phyloP scores from a whole-genome alignment of 78 protist species.

The Paulinella micropora region DNA sequence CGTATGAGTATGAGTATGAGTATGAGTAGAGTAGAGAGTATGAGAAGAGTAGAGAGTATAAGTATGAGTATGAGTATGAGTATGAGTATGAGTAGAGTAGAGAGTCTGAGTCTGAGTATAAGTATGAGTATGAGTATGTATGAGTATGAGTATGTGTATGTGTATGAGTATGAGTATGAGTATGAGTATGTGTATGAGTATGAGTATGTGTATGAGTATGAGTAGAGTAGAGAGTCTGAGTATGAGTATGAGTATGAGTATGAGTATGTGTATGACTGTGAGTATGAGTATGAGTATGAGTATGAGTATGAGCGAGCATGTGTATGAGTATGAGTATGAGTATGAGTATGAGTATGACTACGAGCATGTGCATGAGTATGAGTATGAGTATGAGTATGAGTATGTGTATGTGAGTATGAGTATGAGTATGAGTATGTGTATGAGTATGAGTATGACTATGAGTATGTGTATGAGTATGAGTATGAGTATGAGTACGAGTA shows the following conservation, averaged over 20 bases:
- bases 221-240: not conserved
- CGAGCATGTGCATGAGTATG: not conserved
- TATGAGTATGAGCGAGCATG: not conserved
- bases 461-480: not conserved
- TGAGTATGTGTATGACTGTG: not conserved
- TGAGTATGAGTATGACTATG: slow-evolving; percentile 2
- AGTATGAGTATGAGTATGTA: not conserved
- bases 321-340: not conserved
- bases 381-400: not conserved
- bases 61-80: not conserved
- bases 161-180: not conserved
- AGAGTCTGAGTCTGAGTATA: not conserved
- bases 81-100: not conserved
- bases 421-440: slow-evolving; percentile 1
- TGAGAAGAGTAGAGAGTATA: not conserved
- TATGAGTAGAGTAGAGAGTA: not conserved
- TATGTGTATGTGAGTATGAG: not conserved
- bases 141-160: not conserved
- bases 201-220: not conserved
- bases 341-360: not conserved
- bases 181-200: not conserved
- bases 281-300: not conserved
- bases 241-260: not conserved
- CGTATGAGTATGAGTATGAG: not conserved
- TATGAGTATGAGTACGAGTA: not conserved